A percentile compares a stretch with the other conserved stretches of the same genome.
Evolutionary conservation across 2,329 filamentous ascomycete genomes (phyloP).

Genomic region (Cytospora piceicola): DNA sequence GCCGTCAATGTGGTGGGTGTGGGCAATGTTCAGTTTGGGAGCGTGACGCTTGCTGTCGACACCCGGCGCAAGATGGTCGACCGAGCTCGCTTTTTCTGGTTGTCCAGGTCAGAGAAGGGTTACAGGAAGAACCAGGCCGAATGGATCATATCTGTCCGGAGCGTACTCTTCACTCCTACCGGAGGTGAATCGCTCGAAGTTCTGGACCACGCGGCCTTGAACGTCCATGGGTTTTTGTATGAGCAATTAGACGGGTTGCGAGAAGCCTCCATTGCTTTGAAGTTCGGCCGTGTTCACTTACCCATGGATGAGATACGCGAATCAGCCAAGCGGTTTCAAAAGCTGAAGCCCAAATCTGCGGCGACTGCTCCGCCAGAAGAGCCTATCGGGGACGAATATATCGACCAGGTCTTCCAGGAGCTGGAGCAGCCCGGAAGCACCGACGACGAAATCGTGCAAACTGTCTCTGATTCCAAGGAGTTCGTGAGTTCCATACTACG

Average conservation of each 20-base stretch:
- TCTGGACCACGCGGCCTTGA: constrained; percentile 84
- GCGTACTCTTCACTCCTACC: constrained; percentile 85
- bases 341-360: constrained; percentile 44
- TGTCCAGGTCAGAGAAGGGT: constrained; percentile 65
- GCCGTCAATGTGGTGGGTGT: constrained; percentile 78
- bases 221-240: constrained; percentile 89
- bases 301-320: constrained; percentile 83
- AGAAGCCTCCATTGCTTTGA: constrained; percentile 87
- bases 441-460: constrained; percentile 72
- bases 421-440: constrained; percentile 68
- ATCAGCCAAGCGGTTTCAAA: constrained; percentile 62
- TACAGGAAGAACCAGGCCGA: constrained; percentile 76
- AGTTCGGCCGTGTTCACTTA: constrained; percentile 86
- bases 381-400: constrained; percentile 60
- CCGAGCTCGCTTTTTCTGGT: constrained; percentile 84
- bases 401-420: constrained; percentile 76
- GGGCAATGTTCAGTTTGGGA: constrained; percentile 83
- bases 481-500: constrained; percentile 87
- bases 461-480: constrained; percentile 89
- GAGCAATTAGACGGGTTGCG: constrained; percentile 83
- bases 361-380: constrained; percentile 44
- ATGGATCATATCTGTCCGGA: constrained; percentile 87
- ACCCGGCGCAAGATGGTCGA: constrained; percentile 91
- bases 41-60: constrained; percentile 84
- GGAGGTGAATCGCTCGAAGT: constrained; percentile 85